phyloP scores from a whole-genome alignment of 2,329 filamentous ascomycete genomes.

The Penicillium sp. region DNA sequence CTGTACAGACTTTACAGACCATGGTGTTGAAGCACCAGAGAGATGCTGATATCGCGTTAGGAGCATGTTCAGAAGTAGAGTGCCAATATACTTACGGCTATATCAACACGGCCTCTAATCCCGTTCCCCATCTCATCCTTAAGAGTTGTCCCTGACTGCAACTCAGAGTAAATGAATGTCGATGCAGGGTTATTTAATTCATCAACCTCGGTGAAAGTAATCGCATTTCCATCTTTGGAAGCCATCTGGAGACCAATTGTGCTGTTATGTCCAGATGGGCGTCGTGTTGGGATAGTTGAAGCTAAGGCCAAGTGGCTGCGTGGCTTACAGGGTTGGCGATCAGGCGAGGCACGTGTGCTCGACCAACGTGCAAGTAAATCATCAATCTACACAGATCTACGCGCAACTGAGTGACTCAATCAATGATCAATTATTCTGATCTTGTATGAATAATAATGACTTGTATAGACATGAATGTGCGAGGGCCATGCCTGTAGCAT shows the following conservation, averaged over 20 bases:
- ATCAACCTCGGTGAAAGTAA: constrained; percentile 48
- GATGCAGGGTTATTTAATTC: constrained; percentile 55
- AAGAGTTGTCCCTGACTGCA: constrained; percentile 10
- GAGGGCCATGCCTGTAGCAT: constrained; percentile 16
- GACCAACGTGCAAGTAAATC: background rate
- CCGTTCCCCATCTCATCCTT: constrained; percentile 13
- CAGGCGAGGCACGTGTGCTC: constrained; percentile 15
- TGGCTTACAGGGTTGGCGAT: constrained; percentile 13
- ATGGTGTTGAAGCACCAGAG: constrained; percentile 24
- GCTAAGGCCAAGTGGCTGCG: constrained; percentile 5
- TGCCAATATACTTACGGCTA: constrained; percentile 37
- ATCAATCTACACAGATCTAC: background rate
- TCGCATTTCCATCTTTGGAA: constrained; percentile 13
- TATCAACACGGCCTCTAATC: constrained; percentile 50
- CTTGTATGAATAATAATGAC: constrained; percentile 12
- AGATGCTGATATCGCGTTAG: constrained; percentile 21
- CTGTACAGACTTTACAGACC: constrained; percentile 34
- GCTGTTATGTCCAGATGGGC: background rate
- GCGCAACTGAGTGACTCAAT: background rate
- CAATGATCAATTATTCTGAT: constrained; percentile 12
- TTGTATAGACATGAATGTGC: constrained; percentile 6
- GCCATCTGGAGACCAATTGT: constrained; percentile 21
- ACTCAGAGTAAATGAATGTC: constrained; percentile 54
- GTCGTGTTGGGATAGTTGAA: constrained; percentile 1
- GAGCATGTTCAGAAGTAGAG: background rate